phyloP scores from a whole-genome alignment of 441 rosid genomes.

The Macaranga tanarius region DNA sequence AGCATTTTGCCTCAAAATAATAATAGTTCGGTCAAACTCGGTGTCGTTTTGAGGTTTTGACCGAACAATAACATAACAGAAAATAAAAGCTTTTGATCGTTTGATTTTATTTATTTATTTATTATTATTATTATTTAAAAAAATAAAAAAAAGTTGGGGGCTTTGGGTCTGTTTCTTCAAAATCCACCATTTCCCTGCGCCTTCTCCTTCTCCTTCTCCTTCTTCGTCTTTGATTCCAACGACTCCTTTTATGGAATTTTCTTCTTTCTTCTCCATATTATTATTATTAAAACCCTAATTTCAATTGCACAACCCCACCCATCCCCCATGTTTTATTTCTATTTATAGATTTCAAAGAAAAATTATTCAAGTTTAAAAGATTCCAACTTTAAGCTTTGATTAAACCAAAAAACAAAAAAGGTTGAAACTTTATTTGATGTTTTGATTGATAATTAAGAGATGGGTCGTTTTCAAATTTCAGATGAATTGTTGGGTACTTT shows the following conservation, averaged over 20 bases:
- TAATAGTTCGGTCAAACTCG: background rate
- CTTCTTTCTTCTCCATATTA: background rate
- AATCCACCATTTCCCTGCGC: background rate
- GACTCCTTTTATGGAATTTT: background rate
- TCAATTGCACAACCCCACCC: conserved; percentile 6
- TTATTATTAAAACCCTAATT: conserved; percentile 15
- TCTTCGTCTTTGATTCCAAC: conserved; percentile 2
- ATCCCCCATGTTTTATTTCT: background rate
- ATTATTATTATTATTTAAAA: background rate
- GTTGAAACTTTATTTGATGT: background rate
- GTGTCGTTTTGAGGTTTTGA: conserved; percentile 16
- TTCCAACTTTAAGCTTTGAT: too few species aligned
- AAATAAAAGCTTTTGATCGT: background rate
- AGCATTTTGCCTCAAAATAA: too few species aligned
- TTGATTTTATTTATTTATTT: background rate
- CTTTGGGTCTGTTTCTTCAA: background rate
- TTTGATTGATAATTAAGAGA: background rate
- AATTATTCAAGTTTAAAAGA: too few species aligned
- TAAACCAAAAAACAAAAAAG: background rate
- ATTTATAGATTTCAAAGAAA: background rate
- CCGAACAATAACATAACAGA: background rate
- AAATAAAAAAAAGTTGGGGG: background rate
- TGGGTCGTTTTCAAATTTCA: conserved; percentile 63
- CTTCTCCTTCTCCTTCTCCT: too few species aligned
- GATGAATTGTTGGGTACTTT: conserved; percentile 78